Evolutionary conservation across 306 rosid genomes (phyloP), one percentile per base, ranked within the genome.

Genomic region (Inga leiocalycina): DNA sequence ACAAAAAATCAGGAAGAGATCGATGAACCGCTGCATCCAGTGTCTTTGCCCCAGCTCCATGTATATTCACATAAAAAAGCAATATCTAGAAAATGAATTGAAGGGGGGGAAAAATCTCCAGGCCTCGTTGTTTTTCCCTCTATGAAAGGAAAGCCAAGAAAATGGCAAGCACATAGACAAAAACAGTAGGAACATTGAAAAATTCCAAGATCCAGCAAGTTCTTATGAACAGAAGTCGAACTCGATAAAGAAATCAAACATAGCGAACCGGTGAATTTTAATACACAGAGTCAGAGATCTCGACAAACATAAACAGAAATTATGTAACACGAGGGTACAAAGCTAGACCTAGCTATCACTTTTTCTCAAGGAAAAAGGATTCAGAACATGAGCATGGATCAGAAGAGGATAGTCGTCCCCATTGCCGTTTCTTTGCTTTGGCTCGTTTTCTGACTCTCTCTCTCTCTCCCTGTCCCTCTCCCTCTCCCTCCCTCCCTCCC

Each of bases 11-110:
- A 94, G 88, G 97, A 97, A 97, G 90, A 86, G 99, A 90, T 97
- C 98, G 99, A 97, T 91, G 95, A 97, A 94, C 98, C 98, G 97
- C 99, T 94, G 98, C 99, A 88, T 97, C 98, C 99, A 96, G 97
- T 88, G 97, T 86, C 96, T 88, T 88, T 88, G 78, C 90, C 91
- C 81, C 84, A 69, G 37, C 84, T 77, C 77, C 66, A 74, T 30
- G 39, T 34, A 52, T 49, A 10, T 49, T 22, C 45, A 20, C 8
- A 9, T 20, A n/a, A 37, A 64, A 64, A 73, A 22, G 54, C 62
- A 66, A 3, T 14, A 10, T 8, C 13, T 30, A 46, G 13, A 30
- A 46, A n/a, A 76, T 39, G 57, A 2, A 20, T 41, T 35, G 49
- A 6, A 4, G 19, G 3, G 0, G 1, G 43, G 37, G 45, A 24